Percentiles rank a stretch among this genome's conserved stretches.
phyloP scores from a whole-genome alignment of 169 alveolate species.

The Plasmodium malariae region DNA sequence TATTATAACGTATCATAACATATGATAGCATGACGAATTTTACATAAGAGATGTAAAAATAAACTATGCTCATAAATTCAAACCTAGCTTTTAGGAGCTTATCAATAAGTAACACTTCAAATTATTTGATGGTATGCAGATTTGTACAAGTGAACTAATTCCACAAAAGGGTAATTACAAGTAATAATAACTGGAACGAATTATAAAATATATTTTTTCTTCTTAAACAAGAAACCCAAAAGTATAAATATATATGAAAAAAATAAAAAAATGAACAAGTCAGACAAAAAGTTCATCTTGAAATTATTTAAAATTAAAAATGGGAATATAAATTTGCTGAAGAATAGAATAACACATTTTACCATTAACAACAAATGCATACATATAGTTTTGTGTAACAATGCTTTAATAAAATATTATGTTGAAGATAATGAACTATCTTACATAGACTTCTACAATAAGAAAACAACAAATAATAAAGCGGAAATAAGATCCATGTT shows the following conservation, averaged over 20 bases:
- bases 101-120: too few species aligned
- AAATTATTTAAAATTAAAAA: conserved; percentile 71
- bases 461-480: conserved; percentile 60
- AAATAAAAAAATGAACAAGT: conserved; percentile 52
- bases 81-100: too few species aligned
- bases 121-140: too few species aligned
- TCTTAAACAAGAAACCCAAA: not conserved
- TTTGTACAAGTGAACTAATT: too few species aligned
- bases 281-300: conserved; percentile 51
- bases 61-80: too few species aligned
- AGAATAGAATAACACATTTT: conserved; percentile 74
- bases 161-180: too few species aligned
- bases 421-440: conserved; percentile 69
- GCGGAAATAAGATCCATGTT: conserved; percentile 75
- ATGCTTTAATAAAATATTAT: conserved; percentile 54
- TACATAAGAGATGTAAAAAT: too few species aligned
- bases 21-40: too few species aligned
- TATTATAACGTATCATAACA: too few species aligned
- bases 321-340: conserved; percentile 63
- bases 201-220: too few species aligned
- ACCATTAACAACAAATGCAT: conserved; percentile 72
- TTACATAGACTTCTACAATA: conserved; percentile 60
- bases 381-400: conserved; percentile 66
- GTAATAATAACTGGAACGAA: too few species aligned
- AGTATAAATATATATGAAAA: too few species aligned